Conservation (phyloP, 345 rosid species). For the Mangifera indica region DNA sequence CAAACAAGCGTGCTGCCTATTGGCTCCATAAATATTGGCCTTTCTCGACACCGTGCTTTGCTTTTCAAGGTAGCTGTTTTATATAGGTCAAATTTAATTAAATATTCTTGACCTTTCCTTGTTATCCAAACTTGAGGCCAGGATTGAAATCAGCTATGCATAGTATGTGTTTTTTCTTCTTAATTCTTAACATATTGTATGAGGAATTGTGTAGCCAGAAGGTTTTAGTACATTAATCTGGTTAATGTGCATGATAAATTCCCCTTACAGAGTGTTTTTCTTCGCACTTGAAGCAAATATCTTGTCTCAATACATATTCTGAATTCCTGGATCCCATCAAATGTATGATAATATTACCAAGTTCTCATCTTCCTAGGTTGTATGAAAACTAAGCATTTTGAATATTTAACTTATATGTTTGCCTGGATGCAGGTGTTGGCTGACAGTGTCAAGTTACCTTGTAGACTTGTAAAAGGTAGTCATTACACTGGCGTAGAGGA, state of each 20-base stretch:
- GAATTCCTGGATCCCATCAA: background rate
- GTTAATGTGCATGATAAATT: background rate
- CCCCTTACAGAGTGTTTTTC: background rate
- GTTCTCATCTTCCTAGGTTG: background rate
- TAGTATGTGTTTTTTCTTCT: background rate
- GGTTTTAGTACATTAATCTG: background rate
- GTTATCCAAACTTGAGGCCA: background rate
- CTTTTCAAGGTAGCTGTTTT: slow-evolving; percentile 81
- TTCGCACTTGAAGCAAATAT: background rate
- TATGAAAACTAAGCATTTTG: background rate
- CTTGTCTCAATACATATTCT: background rate
- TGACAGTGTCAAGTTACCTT: slow-evolving; percentile 71
- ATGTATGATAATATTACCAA: background rate
- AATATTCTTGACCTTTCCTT: background rate
- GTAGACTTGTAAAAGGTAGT: slow-evolving; percentile 97
- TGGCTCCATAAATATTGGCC: slow-evolving; percentile 83
- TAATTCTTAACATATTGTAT: background rate
- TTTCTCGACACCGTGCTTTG: slow-evolving; percentile 94
- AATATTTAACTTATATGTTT: slow-evolving; percentile 24
- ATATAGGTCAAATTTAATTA: background rate
- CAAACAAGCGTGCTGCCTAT: slow-evolving; percentile 81
- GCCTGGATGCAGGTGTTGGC: slow-evolving; percentile 74
- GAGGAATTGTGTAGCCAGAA: background rate
- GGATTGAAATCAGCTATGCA: background rate
- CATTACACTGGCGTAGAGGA: slow-evolving; percentile 98